Base-by-base conservation (phyloP, 495 filamentous ascomycete genomes). In the Aspergillus carlsbadensis region DNA sequence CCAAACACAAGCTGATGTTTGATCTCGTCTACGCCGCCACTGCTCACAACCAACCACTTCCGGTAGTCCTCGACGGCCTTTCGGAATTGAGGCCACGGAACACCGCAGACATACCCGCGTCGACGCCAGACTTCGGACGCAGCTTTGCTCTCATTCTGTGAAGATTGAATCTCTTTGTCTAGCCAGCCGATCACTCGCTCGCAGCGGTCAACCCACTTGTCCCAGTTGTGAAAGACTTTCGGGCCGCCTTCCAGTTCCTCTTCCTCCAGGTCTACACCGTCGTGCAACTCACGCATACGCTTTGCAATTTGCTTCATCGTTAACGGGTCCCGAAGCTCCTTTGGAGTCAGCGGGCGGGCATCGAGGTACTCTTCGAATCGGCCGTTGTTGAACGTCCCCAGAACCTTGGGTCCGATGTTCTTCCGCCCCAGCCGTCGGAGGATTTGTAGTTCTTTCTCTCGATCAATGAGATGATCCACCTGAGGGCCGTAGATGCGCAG, bases 241-340 rank as follows among this genome's bases (percentile, higher is more conserved):
- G 94, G 87, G 0, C 94, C 94, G 17, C 79, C 83, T 29, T 88
- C 79, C 39, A 83, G 81, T 70, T 99, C 94, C 43, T 86, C 77
- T 11, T 85, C 79, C 0, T 92, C 81, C 14, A 99, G 78, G 15
- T 96, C 89, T 55, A 99, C 87, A 7, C 94, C 94, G 52, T 95
- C 90, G 60, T 99, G 94, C 18, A 99, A 79, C 71, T 99, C 94
- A 56, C 91, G 80, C 90, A 99, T 96, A 36, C 94, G 87, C 78
- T 98, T 99, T n/a, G 94, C 92, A 67, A 99, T 98, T 61, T 96
- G 89, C 62, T 83, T 89, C 35, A 89, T 92, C 0, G 89, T 96
- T 29, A 88, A 87, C 2, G 92, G 87, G 47, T 86, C 81, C 20
- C 90, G 86, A 48, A 99, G 72, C 65, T 96, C 91, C 10, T 81